These are phyloP conservation scores for Byssochlamys sp. DNA, from an alignment of 2,329 filamentous ascomycete genomes.

Conservation along the genomic window DNA sequence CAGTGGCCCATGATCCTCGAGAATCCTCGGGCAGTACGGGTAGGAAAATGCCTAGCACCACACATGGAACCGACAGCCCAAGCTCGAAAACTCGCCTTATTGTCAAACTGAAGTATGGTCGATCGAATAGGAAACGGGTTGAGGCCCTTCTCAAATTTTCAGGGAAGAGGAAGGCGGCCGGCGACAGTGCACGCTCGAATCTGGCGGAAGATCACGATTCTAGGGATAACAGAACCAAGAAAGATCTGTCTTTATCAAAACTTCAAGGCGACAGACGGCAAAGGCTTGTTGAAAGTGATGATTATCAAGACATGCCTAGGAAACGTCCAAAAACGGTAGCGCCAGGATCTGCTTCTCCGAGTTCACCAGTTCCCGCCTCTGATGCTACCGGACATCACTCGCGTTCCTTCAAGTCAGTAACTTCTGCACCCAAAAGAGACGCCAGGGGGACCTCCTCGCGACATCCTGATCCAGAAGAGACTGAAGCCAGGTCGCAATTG, in stretches of 20 bases:
- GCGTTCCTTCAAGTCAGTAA: conserved; percentile 15
- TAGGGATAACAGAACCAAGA: conserved; percentile 9
- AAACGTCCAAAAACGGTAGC: conserved; percentile 26
- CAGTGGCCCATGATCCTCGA: not conserved
- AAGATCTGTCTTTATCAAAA: conserved; percentile 8
- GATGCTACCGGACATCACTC: conserved; percentile 21
- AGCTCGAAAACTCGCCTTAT: conserved; percentile 26
- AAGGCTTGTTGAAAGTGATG: conserved; percentile 16
- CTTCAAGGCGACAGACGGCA: conserved; percentile 13
- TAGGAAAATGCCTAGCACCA: not conserved
- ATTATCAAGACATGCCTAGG: conserved; percentile 15
- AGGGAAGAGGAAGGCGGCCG: conserved; percentile 24
- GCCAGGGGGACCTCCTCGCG: conserved; percentile 28
- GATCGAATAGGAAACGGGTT: conserved; percentile 39
- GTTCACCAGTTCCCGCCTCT: conserved; percentile 22
- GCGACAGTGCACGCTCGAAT: conserved; percentile 16
- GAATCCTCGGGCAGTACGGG: not conserved
- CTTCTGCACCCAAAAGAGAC: conserved; percentile 37
- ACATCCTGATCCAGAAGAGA: conserved; percentile 30
- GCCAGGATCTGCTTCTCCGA: not conserved
- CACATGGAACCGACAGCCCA: not conserved
- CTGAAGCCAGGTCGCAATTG: conserved; percentile 32
- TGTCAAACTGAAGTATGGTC: conserved; percentile 45
- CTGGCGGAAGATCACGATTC: conserved; percentile 15
- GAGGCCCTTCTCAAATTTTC: conserved; percentile 37